A percentile compares a stretch with the other conserved stretches of the same genome.
Conservation (phyloP, 78 protist genomes). For the Planoprotostelium fungivorum region DNA sequence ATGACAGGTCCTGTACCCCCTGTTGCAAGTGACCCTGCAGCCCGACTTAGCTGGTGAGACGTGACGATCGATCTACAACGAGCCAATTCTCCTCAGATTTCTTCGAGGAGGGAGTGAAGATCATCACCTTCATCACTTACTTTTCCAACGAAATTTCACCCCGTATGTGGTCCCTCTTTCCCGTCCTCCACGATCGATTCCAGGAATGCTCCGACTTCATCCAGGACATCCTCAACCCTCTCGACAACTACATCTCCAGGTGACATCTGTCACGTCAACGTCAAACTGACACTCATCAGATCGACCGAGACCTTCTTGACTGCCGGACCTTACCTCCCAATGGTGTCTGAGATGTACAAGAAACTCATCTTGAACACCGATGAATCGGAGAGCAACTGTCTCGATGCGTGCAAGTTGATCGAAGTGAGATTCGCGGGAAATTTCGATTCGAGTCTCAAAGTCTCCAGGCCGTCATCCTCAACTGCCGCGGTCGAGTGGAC, state of each 20-base stretch:
- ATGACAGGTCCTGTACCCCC: not conserved
- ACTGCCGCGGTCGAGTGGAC: constrained; percentile 43
- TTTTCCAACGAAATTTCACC: constrained; percentile 44
- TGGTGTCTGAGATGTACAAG: constrained; percentile 24
- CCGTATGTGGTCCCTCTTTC: constrained; percentile 29
- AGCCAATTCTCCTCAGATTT: constrained; percentile 17
- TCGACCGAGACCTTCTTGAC: constrained; percentile 33
- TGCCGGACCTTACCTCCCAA: constrained; percentile 17
- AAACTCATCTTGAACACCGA: constrained; percentile 22
- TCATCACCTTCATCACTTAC: constrained; percentile 42
- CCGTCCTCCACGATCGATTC: constrained; percentile 25
- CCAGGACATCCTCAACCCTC: constrained; percentile 24
- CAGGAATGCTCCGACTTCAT: constrained; percentile 45
- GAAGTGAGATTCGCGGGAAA: constrained; percentile 1
- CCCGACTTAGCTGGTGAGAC: not conserved
- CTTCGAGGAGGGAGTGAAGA: constrained; percentile 32
- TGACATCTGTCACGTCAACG: not conserved
- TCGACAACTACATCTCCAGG: constrained; percentile 47
- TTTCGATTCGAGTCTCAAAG: not conserved
- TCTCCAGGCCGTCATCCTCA: constrained; percentile 22
- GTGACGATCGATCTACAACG: not conserved
- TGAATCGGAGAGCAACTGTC: constrained; percentile 12
- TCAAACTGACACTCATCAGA: not conserved
- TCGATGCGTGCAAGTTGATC: constrained; percentile 48
- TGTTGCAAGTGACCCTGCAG: not conserved